Base-by-base conservation (phyloP, 1,284 basidiomycete genomes). In the Nidula niveotomentosa region DNA sequence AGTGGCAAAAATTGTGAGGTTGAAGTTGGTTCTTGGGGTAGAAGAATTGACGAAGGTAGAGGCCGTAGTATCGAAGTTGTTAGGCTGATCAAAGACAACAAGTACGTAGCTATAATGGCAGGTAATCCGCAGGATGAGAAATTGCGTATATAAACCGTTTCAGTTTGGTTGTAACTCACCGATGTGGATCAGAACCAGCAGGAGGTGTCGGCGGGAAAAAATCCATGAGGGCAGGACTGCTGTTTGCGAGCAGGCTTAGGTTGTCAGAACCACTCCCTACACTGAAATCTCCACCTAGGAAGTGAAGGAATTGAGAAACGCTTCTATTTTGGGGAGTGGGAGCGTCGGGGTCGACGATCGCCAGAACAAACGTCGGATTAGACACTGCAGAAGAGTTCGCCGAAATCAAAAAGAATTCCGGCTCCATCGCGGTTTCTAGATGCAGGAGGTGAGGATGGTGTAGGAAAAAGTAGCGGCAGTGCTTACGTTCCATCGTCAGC, bases 261-360 rank as follows among this genome's bases (percentile, higher is more conserved):
- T 41, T 45, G 39, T 56, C 59, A 23, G 65, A 58, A 30, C 61
- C 60, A 44, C 62, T 58, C 51, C 69, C 66, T 37, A 69, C 60
- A n/a, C 58, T 66, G 58, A 79, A 77, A 57, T 76, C 69, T 1
- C 72, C 73, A 7, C 73, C 77, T 17, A 81, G 62, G 51, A 79
- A 71, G 64, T 81, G 78, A 3, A 79, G 67, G 54, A 77, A 74
- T 55, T 80, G 72, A 1, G 76, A 66, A n/a, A 61, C 57, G 2
- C 70, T 73, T 17, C 66, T 62, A 52, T 74, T 71, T 54, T 79
- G 74, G 0, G 77, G 77, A 6, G 76, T 78, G 8, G 78, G 77
- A 0, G 75, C 79, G 62, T 82, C 79, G 41, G 77, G 79, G 56
- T 81, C 79, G 47, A 82, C 68, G 54, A 80, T 66, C 4, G 69